Conservation (phyloP, 148 eudicot genomes). For the Pouteria glomerata region DNA sequence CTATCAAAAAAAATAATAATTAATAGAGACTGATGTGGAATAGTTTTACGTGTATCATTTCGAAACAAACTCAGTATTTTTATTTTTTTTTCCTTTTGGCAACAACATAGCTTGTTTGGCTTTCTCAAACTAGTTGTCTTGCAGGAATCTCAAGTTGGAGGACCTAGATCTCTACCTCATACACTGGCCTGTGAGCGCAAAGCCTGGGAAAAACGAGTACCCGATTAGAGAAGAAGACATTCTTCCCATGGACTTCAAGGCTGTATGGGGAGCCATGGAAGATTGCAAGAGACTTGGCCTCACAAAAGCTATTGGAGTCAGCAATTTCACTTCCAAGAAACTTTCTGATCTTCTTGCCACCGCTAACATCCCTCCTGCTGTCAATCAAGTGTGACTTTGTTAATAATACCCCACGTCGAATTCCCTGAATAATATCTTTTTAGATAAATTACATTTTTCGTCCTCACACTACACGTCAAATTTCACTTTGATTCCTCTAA, state of each 20-base stretch:
- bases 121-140: not conserved
- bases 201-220: not conserved
- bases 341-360: conserved; percentile 6
- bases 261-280: conserved; percentile 27
- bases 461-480: too few species aligned
- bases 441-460: too few species aligned
- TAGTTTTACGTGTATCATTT: too few species aligned
- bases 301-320: conserved; percentile 22
- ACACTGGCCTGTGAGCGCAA: conserved; percentile 20
- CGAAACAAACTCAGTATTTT: too few species aligned
- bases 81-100: not conserved
- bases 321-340: conserved; percentile 24
- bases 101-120: too few species aligned
- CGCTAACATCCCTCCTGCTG: conserved; percentile 23
- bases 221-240: conserved; percentile 2
- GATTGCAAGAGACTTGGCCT: conserved; percentile 23
- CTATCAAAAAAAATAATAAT: too few species aligned
- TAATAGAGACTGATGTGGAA: too few species aligned
- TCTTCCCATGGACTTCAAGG: conserved; percentile 16
- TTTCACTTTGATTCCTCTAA: too few species aligned
- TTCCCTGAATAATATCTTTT: too few species aligned
- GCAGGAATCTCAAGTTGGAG: conserved; percentile 20
- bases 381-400: conserved; percentile 23
- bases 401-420: not conserved
- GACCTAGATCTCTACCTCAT: conserved; percentile 21